Conservation (phyloP, 1,284 basidiomycete species). For the Rhizoctonia solani region DNA sequence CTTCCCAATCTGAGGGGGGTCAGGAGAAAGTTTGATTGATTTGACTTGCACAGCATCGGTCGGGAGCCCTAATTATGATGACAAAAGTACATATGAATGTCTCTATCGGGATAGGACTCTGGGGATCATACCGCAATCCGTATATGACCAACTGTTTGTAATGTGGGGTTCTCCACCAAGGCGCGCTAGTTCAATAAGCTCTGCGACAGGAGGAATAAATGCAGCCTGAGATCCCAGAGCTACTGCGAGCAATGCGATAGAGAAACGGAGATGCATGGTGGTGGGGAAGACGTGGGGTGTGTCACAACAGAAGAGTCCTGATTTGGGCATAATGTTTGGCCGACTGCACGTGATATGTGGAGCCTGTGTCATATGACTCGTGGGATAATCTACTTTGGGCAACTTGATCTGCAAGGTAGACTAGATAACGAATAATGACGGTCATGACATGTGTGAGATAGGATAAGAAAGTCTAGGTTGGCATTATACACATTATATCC, state of each 20-base stretch:
- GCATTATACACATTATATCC: no score
- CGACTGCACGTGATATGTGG: conserved; percentile 1
- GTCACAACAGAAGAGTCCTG: conserved; percentile 16
- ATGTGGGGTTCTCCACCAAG: background rate
- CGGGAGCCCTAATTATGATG: conserved; percentile 28
- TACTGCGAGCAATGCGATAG: conserved; percentile 3
- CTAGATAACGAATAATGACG: background rate
- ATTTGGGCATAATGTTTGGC: conserved; percentile 6
- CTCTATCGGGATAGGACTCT: background rate
- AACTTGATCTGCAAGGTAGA: background rate
- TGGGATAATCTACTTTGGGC: background rate
- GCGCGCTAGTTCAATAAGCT: background rate
- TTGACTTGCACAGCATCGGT: conserved; percentile 45
- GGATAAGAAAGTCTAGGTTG: no score
- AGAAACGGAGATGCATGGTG: background rate
- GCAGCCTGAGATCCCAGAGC: conserved; percentile 4
- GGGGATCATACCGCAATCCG: conserved; percentile 4
- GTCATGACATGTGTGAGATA: no score
- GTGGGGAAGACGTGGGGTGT: background rate
- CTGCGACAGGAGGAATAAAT: background rate
- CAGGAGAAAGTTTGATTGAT: conserved; percentile 50
- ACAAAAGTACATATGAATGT: background rate
- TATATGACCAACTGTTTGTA: conserved; percentile 9
- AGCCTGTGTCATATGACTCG: background rate
- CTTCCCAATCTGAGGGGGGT: conserved; percentile 54